Conservation (phyloP, 176 grass and related monocot species). For the Phoenix dactylifera region DNA sequence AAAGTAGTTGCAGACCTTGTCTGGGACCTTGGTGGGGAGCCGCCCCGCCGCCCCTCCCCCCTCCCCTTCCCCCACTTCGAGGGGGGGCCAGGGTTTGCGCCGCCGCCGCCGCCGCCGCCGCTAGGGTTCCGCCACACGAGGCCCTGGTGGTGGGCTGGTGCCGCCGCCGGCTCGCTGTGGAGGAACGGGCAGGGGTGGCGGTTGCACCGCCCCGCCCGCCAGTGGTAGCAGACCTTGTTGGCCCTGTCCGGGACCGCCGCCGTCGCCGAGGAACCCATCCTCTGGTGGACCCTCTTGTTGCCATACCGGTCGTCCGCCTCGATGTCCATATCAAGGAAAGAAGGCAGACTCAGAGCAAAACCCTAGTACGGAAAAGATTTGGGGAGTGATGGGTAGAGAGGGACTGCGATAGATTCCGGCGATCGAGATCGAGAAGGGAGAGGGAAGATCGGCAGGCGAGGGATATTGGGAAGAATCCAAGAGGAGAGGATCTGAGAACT, state of each 20-base stretch:
- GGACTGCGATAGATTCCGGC: too few species aligned
- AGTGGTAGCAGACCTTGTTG: conserved; percentile 70
- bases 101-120: conserved; percentile 19
- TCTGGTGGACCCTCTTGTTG: conserved; percentile 51
- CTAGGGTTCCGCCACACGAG: conserved; percentile 69
- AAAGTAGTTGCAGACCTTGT: conserved; percentile 55
- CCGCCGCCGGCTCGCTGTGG: conserved; percentile 55
- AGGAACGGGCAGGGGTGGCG: conserved; percentile 86
- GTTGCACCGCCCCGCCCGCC: conserved; percentile 81
- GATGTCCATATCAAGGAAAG: conserved; percentile 35
- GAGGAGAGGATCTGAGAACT: too few species aligned
- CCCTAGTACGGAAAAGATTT: too few species aligned
- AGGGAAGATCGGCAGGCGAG: too few species aligned
- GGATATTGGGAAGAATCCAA: too few species aligned
- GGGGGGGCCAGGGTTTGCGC: conserved; percentile 14
- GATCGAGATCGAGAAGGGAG: too few species aligned
- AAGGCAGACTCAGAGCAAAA: neutral
- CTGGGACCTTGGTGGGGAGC: conserved; percentile 14
- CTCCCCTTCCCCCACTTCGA: conserved; percentile 75
- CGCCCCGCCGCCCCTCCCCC: conserved; percentile 15
- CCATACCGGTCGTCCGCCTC: conserved; percentile 46
- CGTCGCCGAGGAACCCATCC: conserved; percentile 26
- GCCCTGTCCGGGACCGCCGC: conserved; percentile 8
- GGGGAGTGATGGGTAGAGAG: too few species aligned
- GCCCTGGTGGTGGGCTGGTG: conserved; percentile 13